phyloP scores from a whole-genome alignment of 768 basidiomycete species.

The Paxillus involutus region DNA sequence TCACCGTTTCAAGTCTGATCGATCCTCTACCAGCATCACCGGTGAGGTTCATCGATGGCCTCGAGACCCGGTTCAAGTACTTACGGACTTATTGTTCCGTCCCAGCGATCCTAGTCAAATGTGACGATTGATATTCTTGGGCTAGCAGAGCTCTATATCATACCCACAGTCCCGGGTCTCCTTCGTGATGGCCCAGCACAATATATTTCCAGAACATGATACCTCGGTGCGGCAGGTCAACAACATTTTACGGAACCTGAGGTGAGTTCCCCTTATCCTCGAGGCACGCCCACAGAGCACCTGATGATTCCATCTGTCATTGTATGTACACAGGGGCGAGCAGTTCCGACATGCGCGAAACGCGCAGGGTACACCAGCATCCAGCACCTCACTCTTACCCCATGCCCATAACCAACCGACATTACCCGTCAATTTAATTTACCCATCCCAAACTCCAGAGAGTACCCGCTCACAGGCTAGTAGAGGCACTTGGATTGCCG shows the following conservation, averaged over 20 bases:
- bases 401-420: conserved; percentile 42
- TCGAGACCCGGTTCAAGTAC: no score
- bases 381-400: conserved; percentile 16
- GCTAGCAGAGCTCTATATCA: conserved; percentile 7
- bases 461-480: neutral
- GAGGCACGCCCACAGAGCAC: neutral
- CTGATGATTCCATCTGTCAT: neutral
- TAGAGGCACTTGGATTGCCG: conserved; percentile 33
- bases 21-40: no score
- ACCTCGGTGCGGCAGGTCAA: conserved; percentile 27
- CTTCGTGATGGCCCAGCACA: neutral
- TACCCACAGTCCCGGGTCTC: neutral
- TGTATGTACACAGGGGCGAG: conserved; percentile 51
- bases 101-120: neutral
- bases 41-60: no score
- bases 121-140: neutral
- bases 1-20: neutral
- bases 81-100: neutral
- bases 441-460: conserved; percentile 14
- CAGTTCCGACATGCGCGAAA: conserved; percentile 69
- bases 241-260: conserved; percentile 26
- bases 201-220: conserved; percentile 2
- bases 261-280: conserved; percentile 8
- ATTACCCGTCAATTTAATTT: conserved; percentile 44
- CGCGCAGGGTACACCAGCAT: conserved; percentile 30